Percentiles rank a stretch among this genome's conserved stretches.
Evolutionary conservation across 1,284 basidiomycete genomes (phyloP).

Genomic region (Cryptococcus hybrid): DNA sequence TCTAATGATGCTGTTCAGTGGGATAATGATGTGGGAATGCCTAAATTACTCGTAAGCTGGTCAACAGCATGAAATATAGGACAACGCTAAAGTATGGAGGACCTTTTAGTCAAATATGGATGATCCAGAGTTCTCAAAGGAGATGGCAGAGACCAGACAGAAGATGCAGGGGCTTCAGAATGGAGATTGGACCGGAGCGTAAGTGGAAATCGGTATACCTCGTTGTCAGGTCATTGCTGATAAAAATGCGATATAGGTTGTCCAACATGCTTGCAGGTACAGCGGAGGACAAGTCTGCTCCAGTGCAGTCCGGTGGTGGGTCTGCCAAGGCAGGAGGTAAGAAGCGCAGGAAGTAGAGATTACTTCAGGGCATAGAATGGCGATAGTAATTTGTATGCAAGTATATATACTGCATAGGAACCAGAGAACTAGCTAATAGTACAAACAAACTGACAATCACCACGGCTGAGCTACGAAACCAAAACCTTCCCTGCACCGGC

Average conservation of each 20-base stretch:
- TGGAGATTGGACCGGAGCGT: slow-evolving; percentile 44
- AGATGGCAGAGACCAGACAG: slow-evolving; percentile 66
- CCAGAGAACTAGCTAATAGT: background rate
- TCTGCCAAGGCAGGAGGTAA: slow-evolving; percentile 4
- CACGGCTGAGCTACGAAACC: slow-evolving; percentile 24
- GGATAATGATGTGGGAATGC: slow-evolving; percentile 70
- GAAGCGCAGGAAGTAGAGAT: slow-evolving; percentile 6
- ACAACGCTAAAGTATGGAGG: background rate
- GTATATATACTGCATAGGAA: background rate
- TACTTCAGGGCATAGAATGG: background rate
- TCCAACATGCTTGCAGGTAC: slow-evolving; percentile 23
- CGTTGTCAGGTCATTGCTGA: background rate
- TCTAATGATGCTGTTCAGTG: slow-evolving; percentile 72
- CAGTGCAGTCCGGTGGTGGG: background rate
- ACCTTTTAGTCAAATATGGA: slow-evolving; percentile 21
- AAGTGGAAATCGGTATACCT: slow-evolving; percentile 12
- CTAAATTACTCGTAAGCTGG: slow-evolving; percentile 68
- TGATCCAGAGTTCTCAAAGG: slow-evolving; percentile 70
- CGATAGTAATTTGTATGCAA: background rate
- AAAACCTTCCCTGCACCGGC: slow-evolving; percentile 24
- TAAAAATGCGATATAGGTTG: slow-evolving; percentile 11
- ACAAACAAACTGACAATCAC: slow-evolving; percentile 3
- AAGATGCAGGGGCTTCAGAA: slow-evolving; percentile 61
- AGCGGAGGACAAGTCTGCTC: background rate
- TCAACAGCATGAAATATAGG: background rate